These are phyloP conservation scores for Mucor irregularis DNA, from an alignment of 371 early-diverging fungal species.

Conservation along the genomic window DNA sequence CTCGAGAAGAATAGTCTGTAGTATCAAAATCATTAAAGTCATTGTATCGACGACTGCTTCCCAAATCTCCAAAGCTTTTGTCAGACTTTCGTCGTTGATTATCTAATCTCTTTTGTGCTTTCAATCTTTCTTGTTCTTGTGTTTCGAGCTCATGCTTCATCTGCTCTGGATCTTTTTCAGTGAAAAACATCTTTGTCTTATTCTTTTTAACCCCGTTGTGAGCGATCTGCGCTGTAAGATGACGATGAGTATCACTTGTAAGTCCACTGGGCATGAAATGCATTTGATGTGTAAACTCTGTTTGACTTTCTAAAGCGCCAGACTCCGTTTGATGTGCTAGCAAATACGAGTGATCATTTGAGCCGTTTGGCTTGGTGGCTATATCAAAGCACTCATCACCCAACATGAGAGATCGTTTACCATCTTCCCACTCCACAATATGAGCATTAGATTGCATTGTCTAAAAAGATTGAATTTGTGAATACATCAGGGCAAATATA, in stretches of 20 bases:
- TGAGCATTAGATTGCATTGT: conserved; percentile 76
- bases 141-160: conserved; percentile 41
- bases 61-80: conserved; percentile 19
- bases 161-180: conserved; percentile 59
- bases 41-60: conserved; percentile 15
- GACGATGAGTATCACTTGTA: conserved; percentile 63
- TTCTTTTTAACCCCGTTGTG: conserved; percentile 63
- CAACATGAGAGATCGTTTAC: conserved; percentile 69
- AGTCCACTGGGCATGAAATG: conserved; percentile 69
- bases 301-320: conserved; percentile 70
- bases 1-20: conserved; percentile 11
- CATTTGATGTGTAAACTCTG: conserved; percentile 65
- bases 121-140: conserved; percentile 46
- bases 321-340: conserved; percentile 63
- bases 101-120: conserved; percentile 46
- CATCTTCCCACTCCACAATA: conserved; percentile 85
- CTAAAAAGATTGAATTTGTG: conserved; percentile 17
- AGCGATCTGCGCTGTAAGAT: conserved; percentile 66
- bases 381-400: conserved; percentile 82
- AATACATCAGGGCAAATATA: conserved; percentile 1
- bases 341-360: conserved; percentile 67
- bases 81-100: conserved; percentile 40
- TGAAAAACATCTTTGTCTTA: conserved; percentile 69
- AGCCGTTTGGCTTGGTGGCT: conserved; percentile 47
- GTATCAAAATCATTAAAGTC: conserved; percentile 28